phyloP scores from a whole-genome alignment of 2,329 filamentous ascomycete genomes.

The Leptographium flavum region DNA sequence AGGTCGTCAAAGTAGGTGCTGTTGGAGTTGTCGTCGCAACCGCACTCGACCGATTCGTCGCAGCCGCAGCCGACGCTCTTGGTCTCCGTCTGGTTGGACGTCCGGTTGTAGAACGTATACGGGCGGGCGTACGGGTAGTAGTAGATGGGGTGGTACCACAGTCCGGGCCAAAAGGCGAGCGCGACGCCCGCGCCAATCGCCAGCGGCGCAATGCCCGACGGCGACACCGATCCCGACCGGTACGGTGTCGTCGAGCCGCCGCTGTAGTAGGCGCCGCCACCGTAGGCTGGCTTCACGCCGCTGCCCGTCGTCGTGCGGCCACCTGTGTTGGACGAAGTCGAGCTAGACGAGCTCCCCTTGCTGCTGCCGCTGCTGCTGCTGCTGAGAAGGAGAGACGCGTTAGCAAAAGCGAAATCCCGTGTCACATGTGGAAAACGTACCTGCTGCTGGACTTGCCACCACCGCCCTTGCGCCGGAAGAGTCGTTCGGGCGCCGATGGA shows the following conservation, averaged over 20 bases:
- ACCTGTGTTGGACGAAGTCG: constrained; percentile 22
- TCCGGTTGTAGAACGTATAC: constrained; percentile 34
- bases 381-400: neutral
- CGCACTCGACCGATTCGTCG: constrained; percentile 39
- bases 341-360: constrained; percentile 11
- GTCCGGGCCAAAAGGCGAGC: constrained; percentile 42
- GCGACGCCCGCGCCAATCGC: constrained; percentile 30
- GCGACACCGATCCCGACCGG: constrained; percentile 32
- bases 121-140: constrained; percentile 40
- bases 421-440: neutral
- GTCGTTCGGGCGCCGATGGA: constrained; percentile 9
- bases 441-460: constrained; percentile 9
- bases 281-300: constrained; percentile 41
- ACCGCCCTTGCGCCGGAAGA: constrained; percentile 48
- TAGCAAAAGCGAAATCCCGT: neutral
- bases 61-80: constrained; percentile 49
- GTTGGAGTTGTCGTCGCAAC: constrained; percentile 54
- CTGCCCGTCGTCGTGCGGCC: constrained; percentile 42
- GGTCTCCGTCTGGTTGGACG: constrained; percentile 39
- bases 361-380: constrained; percentile 3
- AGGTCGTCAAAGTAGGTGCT: constrained; percentile 45
- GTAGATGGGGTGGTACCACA: constrained; percentile 52
- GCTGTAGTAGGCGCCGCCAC: constrained; percentile 50
- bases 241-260: constrained; percentile 53
- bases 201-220: constrained; percentile 37